Conservation (phyloP, 345 rosid genomes). For the Orychophragmus violaceus region DNA sequence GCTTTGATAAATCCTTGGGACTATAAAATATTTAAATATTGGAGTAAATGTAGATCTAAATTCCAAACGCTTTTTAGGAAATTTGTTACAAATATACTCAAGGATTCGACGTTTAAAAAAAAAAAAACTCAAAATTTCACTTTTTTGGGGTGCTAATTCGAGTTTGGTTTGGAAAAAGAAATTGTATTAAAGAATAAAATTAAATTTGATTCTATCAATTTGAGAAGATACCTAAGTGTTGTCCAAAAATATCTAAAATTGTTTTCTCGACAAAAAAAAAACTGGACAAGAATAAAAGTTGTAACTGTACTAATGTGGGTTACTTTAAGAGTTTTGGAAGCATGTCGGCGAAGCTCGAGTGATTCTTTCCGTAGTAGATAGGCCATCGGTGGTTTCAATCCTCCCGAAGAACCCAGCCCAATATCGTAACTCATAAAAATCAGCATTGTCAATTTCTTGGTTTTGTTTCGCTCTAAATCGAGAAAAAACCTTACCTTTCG, state of each 20-base stretch:
- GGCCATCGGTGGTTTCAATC: slow-evolving; percentile 31
- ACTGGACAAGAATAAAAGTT: not conserved
- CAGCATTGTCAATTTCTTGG: not conserved
- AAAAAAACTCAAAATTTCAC: too few species aligned
- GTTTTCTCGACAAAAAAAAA: too few species aligned
- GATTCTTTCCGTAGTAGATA: slow-evolving; percentile 31
- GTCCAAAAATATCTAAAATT: slow-evolving; percentile 2
- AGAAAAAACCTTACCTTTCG: not conserved
- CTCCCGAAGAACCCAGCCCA: not conserved
- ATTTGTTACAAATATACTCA: not conserved
- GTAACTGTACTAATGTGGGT: not conserved
- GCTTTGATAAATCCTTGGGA: slow-evolving; percentile 17
- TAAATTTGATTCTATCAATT: not conserved
- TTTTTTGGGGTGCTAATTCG: not conserved
- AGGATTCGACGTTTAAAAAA: too few species aligned
- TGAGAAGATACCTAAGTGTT: not conserved
- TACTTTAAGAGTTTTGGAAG: slow-evolving; percentile 17
- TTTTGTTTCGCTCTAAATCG: not conserved
- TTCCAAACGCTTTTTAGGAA: not conserved
- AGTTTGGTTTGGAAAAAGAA: not conserved
- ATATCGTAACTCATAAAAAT: not conserved
- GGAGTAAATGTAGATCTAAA: not conserved
- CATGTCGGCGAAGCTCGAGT: slow-evolving; percentile 28
- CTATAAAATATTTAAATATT: not conserved
- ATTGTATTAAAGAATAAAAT: not conserved